Conservation (phyloP, 2,329 filamentous ascomycete genomes). For the Exophiala dermatitidis region DNA sequence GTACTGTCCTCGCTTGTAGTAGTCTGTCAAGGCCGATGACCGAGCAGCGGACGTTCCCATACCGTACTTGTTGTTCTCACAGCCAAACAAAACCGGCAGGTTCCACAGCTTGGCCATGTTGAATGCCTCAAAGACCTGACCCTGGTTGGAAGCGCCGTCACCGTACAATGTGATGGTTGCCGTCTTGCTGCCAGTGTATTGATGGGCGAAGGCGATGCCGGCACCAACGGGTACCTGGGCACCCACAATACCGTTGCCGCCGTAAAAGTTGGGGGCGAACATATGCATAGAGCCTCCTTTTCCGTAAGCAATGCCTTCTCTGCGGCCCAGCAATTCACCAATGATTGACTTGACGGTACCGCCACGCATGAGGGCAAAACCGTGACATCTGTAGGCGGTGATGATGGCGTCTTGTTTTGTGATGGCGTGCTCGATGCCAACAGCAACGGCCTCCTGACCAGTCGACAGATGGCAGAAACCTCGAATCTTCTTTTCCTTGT, state of each 20-base stretch:
- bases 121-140: constrained; percentile 98
- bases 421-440: constrained; percentile 94
- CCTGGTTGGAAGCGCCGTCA: constrained; percentile 98
- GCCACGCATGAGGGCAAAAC: constrained; percentile 94
- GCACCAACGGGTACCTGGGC: constrained; percentile 97
- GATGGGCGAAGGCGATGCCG: constrained; percentile 91
- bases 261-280: constrained; percentile 97
- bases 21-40: constrained; percentile 92
- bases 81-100: constrained; percentile 88
- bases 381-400: constrained; percentile 98
- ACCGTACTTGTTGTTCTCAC: constrained; percentile 99
- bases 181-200: constrained; percentile 83
- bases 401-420: constrained; percentile 88
- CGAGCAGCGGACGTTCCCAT: constrained; percentile 97
- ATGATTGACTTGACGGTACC: constrained; percentile 86
- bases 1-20: constrained; percentile 99
- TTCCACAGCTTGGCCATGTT: constrained; percentile 99
- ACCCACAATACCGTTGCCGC: constrained; percentile 97
- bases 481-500: constrained; percentile 99
- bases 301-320: constrained; percentile 94
- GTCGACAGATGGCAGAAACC: constrained; percentile 99
- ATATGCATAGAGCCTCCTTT: constrained; percentile 99
- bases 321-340: constrained; percentile 86
- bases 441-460: constrained; percentile 93
- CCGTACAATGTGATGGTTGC: constrained; percentile 87